Percentiles rank a stretch among this genome's conserved stretches.
These are phyloP conservation scores for Ceratocystiopsis sp. DNA, from an alignment of 2,329 filamentous ascomycete species.

Conservation along the genomic window DNA sequence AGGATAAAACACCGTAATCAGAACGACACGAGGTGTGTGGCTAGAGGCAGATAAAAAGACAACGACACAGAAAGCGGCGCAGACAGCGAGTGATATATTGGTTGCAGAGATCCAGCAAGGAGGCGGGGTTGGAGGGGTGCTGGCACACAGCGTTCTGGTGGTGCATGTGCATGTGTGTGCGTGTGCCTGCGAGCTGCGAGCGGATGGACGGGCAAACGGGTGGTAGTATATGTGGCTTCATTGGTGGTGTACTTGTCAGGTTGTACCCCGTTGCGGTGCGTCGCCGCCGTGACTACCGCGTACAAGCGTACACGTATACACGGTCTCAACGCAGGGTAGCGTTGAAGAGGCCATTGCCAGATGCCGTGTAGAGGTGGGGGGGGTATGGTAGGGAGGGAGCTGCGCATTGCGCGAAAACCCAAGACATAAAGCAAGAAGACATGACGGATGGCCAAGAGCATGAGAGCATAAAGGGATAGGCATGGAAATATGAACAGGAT, in stretches of 20 bases:
- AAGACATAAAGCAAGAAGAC: too few species aligned
- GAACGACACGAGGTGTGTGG: too few species aligned
- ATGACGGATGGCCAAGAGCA: too few species aligned
- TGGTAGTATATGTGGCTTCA: too few species aligned
- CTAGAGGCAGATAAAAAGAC: too few species aligned
- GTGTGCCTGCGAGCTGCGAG: not conserved
- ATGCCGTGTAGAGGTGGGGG: not conserved
- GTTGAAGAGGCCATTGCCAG: too few species aligned
- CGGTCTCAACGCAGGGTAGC: not conserved
- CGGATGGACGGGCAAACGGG: not conserved
- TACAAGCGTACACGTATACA: not conserved
- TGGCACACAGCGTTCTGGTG: not conserved
- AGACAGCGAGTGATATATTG: too few species aligned
- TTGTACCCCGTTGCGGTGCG: not conserved
- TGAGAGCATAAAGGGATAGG: too few species aligned
- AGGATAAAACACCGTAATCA: too few species aligned
- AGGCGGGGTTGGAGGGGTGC: not conserved
- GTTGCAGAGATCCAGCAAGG: not conserved
- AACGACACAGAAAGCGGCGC: too few species aligned
- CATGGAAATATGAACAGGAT: too few species aligned
- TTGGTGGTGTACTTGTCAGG: not conserved
- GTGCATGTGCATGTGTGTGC: slow-evolving; percentile 4
- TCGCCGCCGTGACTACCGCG: not conserved
- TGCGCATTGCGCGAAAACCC: too few species aligned
- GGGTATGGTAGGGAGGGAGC: not conserved